Conservation (phyloP, 257 asterid genomes). For the Linderniella brevidens region DNA sequence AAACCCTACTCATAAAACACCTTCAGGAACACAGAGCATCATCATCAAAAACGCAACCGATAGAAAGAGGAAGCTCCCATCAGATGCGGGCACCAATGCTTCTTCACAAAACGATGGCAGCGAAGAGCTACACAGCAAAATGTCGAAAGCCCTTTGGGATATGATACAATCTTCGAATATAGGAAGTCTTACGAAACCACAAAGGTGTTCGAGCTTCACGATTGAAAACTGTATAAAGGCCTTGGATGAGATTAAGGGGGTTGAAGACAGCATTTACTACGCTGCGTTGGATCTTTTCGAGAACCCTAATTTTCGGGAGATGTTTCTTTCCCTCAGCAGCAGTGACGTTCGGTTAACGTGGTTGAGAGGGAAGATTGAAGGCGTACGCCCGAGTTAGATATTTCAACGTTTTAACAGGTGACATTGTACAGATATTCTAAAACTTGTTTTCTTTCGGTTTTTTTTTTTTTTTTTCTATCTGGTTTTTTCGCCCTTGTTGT, state of each 20-base stretch:
- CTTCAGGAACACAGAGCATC: slow-evolving; percentile 20
- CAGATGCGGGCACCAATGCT: slow-evolving; percentile 22
- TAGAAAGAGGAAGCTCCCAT: slow-evolving; percentile 58
- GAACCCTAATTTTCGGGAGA: slow-evolving; percentile 54
- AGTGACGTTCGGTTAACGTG: slow-evolving; percentile 35
- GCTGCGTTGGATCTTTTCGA: slow-evolving; percentile 71
- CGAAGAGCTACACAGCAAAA: slow-evolving; percentile 29
- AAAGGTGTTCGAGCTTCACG: slow-evolving; percentile 31
- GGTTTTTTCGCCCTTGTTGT: no score
- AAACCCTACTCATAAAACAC: slow-evolving; percentile 27
- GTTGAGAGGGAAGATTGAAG: slow-evolving; percentile 52
- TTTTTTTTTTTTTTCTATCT: no score
- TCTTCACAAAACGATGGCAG: slow-evolving; percentile 30
- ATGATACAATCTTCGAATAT: slow-evolving; percentile 57
- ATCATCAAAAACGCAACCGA: slow-evolving; percentile 22
- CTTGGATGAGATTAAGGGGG: slow-evolving; percentile 65
- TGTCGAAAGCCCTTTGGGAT: slow-evolving; percentile 48
- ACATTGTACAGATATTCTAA: no score
- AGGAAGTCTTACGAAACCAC: slow-evolving; percentile 18
- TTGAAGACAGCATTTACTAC: slow-evolving; percentile 47
- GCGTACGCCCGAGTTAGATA: no score
- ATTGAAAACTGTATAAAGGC: slow-evolving; percentile 57
- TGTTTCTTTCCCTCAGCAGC: slow-evolving; percentile 43
- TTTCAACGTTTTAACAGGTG: no score
- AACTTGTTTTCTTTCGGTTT: no score